Percentiles rank a stretch among this genome's conserved stretches.
Conservation (phyloP, 345 rosid species). For the Noccaea caerulescens region DNA sequence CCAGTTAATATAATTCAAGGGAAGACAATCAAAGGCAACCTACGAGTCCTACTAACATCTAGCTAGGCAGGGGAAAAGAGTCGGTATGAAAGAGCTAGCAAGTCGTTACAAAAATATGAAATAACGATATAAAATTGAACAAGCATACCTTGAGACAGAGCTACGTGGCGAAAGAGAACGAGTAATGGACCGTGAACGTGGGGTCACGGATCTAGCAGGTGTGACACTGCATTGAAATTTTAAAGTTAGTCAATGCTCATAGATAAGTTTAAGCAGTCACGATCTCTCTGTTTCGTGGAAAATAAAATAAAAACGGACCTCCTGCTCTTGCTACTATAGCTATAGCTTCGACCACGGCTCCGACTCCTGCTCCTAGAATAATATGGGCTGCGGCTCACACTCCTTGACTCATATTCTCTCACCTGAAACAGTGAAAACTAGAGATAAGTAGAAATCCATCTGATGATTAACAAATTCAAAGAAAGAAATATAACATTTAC, state of each 20-base stretch:
- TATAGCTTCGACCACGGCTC: slow-evolving; percentile 52
- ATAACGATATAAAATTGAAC: background rate
- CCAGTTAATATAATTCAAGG: background rate
- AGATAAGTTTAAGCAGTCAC: background rate
- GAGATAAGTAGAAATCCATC: background rate
- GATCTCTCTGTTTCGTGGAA: background rate
- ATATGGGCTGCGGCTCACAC: slow-evolving; percentile 62
- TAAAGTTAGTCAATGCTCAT: slow-evolving; percentile 2
- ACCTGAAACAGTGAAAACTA: slow-evolving; percentile 52
- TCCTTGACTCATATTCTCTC: slow-evolving; percentile 77
- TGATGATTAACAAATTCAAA: background rate
- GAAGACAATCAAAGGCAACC: background rate
- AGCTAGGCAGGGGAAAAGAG: background rate
- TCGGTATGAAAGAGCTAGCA: too few species aligned
- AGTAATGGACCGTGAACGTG: slow-evolving; percentile 52
- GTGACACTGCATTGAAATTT: slow-evolving; percentile 51
- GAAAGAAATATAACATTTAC: background rate
- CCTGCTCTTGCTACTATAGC: slow-evolving; percentile 60
- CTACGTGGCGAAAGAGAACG: slow-evolving; percentile 51
- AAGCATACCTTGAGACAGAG: slow-evolving; percentile 60
- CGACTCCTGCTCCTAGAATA: slow-evolving; percentile 49
- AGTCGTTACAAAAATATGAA: background rate
- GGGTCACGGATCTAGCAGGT: slow-evolving; percentile 61
- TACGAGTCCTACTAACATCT: slow-evolving; percentile 6
- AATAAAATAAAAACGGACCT: slow-evolving; percentile 51